Conservation (phyloP, 495 filamentous ascomycete species). For the Penicillium desertorum region DNA sequence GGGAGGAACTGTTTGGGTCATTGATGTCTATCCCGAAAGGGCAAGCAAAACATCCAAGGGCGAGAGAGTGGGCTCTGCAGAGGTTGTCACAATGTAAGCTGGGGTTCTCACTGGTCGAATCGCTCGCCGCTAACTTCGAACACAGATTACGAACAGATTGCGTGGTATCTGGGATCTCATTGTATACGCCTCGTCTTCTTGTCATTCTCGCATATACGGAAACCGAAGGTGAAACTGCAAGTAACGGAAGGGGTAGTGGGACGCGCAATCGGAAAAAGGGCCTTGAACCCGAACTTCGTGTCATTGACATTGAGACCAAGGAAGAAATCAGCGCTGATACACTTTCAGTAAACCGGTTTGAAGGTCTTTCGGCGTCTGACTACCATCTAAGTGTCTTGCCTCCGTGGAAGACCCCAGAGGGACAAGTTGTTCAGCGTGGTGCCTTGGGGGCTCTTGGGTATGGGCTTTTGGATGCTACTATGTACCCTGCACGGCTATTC, state of each 20-base stretch:
- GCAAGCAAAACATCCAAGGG: constrained; percentile 69
- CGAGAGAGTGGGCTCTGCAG: constrained; percentile 72
- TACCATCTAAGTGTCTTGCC: constrained; percentile 87
- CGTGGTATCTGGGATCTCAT: constrained; percentile 91
- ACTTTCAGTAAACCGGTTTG: constrained; percentile 78
- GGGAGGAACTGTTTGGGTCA: constrained; percentile 93
- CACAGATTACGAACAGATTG: constrained; percentile 88
- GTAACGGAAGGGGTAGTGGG: constrained; percentile 40
- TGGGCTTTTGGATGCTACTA: constrained; percentile 73
- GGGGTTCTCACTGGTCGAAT: neutral
- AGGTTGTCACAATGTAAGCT: constrained; percentile 86
- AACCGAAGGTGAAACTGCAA: constrained; percentile 56
- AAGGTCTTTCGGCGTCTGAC: constrained; percentile 82
- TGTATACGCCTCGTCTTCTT: constrained; percentile 91
- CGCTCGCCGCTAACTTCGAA: constrained; percentile 11
- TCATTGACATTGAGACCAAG: constrained; percentile 83
- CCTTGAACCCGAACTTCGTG: constrained; percentile 79
- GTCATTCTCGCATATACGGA: constrained; percentile 87
- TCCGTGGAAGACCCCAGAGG: constrained; percentile 59
- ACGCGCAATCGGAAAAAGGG: constrained; percentile 69
- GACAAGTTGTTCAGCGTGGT: constrained; percentile 60
- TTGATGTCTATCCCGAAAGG: constrained; percentile 83
- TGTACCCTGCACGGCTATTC: constrained; percentile 81
- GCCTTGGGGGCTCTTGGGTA: constrained; percentile 65
- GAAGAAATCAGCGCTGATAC: constrained; percentile 78